A percentile compares a stretch with the other conserved stretches of the same genome.
Evolutionary conservation across 2,329 filamentous ascomycete species (phyloP).

Genomic region (Alternaria sp.): DNA sequence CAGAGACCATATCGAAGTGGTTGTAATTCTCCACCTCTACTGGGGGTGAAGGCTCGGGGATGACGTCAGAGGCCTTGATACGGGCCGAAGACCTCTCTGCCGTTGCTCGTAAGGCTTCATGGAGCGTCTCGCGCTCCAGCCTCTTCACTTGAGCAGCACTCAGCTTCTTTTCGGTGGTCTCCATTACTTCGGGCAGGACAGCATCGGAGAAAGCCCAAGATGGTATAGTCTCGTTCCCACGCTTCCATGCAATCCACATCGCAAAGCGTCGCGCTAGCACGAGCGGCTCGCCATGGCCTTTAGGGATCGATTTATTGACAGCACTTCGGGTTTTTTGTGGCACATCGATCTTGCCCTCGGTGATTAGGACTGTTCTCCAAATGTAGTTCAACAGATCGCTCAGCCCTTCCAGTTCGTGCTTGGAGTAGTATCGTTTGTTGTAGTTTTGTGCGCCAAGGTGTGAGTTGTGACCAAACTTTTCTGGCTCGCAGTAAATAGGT

Average conservation of each 20-base stretch:
- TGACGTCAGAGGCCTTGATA: constrained; percentile 36
- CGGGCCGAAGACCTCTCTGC: constrained; percentile 55
- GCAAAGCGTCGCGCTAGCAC: constrained; percentile 68
- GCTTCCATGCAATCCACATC: constrained; percentile 73
- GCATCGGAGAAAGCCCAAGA: constrained; percentile 69
- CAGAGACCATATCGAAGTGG: constrained; percentile 23
- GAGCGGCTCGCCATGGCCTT: constrained; percentile 68
- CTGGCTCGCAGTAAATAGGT: constrained; percentile 68
- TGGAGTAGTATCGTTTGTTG: constrained; percentile 69
- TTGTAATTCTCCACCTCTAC: constrained; percentile 22
- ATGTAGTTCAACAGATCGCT: constrained; percentile 68
- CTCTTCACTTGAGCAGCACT: constrained; percentile 64
- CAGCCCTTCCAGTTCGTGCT: constrained; percentile 69
- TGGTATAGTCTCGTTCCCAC: constrained; percentile 69
- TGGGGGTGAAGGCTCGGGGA: constrained; percentile 26
- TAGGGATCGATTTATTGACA: constrained; percentile 70
- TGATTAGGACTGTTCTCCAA: constrained; percentile 69
- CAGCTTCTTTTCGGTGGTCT: constrained; percentile 61
- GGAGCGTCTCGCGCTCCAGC: constrained; percentile 62
- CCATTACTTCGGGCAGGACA: constrained; percentile 56
- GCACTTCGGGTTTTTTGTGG: constrained; percentile 67
- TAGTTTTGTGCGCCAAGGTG: constrained; percentile 62
- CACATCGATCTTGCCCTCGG: constrained; percentile 68
- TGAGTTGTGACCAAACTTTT: constrained; percentile 62
- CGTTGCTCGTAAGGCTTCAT: constrained; percentile 54